phyloP scores from a whole-genome alignment of 257 asterid genomes.

The Penstemon eatonii region DNA sequence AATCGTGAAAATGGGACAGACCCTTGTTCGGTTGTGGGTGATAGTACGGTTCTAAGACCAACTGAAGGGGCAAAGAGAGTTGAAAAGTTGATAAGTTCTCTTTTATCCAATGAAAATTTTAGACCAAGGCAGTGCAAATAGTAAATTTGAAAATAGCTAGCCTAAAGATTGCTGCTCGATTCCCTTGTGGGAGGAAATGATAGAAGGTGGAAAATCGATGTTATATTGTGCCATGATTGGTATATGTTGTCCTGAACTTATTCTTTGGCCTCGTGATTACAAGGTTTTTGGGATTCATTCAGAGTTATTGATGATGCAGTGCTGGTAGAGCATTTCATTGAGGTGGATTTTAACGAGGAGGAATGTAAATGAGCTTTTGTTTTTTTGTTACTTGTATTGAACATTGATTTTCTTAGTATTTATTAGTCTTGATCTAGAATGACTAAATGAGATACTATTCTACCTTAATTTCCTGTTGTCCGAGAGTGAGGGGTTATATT shows the following conservation, averaged over 20 bases:
- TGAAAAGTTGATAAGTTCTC: constrained; percentile 34
- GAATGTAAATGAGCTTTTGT: constrained; percentile 17
- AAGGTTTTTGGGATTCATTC: constrained; percentile 2
- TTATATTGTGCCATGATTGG: constrained; percentile 10
- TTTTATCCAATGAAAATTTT: constrained; percentile 34
- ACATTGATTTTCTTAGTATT: constrained; percentile 25
- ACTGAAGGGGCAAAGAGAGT: constrained; percentile 78
- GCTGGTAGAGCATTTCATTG: constrained; percentile 1
- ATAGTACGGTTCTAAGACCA: constrained; percentile 63
- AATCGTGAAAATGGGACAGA: constrained; percentile 20
- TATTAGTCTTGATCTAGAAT: constrained; percentile 14
- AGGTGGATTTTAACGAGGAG: constrained; percentile 21
- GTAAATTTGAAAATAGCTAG: constrained; percentile 20
- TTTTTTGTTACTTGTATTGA: constrained; percentile 21
- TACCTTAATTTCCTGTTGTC: too few relatives aligned
- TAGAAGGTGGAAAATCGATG: constrained; percentile 6
- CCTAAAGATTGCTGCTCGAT: constrained; percentile 25
- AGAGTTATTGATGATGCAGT: constrained; percentile 8
- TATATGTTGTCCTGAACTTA: constrained; percentile 21
- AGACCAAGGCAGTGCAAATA: not conserved
- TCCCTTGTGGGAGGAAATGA: constrained; percentile 19
- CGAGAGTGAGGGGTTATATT: too few relatives aligned
- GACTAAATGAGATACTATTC: constrained; percentile 12
- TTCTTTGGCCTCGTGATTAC: constrained; percentile 23
- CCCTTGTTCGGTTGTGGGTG: constrained; percentile 46